Evolutionary conservation across 2,329 filamentous ascomycete genomes (phyloP).

Genomic region (Fusarium tupiense): DNA sequence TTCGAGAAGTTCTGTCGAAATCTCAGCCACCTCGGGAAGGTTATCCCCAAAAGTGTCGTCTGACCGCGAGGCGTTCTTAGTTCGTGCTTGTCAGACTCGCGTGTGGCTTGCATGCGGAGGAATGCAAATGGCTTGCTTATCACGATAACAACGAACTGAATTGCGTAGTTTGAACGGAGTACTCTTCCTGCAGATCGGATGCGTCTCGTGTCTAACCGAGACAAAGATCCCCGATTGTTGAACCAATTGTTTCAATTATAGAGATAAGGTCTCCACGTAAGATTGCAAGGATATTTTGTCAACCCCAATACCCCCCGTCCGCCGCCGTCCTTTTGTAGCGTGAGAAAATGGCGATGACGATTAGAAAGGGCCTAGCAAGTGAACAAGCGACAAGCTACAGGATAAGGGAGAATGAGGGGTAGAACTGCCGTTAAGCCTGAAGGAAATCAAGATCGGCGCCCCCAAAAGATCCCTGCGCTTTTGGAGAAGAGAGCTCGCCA

Average conservation of each 20-base stretch:
- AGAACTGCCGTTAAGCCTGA: neutral
- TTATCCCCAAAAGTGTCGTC: neutral
- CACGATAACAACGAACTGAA: neutral
- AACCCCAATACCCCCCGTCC: neutral
- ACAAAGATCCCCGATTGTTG: neutral
- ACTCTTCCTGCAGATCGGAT: neutral
- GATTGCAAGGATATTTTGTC: neutral
- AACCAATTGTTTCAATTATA: neutral
- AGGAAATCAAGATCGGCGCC: neutral
- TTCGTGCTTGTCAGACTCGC: neutral
- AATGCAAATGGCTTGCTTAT: neutral
- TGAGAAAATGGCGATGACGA: neutral
- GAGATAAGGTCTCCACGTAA: neutral
- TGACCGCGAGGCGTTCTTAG: neutral
- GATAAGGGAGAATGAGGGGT: neutral
- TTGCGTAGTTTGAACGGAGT: neutral
- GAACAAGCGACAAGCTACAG: neutral
- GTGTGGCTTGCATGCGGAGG: neutral
- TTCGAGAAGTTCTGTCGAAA: neutral
- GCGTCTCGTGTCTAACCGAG: neutral
- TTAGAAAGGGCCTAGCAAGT: neutral
- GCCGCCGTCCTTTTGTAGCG: constrained; percentile 2
- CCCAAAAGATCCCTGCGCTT: neutral
- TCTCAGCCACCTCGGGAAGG: neutral
- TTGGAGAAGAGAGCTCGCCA: neutral